Conservation (phyloP, 2,329 filamentous ascomycete genomes). For the Neonectria neomacrospora region DNA sequence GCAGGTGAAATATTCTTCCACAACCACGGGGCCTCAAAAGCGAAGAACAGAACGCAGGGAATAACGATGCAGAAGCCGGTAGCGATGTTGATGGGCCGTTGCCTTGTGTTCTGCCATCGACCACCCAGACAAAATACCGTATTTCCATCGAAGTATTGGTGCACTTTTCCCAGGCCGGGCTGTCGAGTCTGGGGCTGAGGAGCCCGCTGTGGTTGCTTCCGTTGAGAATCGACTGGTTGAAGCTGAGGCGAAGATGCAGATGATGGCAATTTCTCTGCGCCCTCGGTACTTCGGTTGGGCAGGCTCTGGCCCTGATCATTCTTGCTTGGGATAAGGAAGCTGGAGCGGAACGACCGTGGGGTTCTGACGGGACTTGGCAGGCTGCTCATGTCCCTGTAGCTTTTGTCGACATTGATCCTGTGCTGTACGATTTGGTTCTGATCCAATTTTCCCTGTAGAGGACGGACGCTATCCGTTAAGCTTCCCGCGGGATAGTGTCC, state of each 20-base stretch:
- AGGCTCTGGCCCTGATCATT: slow-evolving; percentile 60
- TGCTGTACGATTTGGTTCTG: slow-evolving; percentile 50
- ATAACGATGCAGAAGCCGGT: slow-evolving; percentile 85
- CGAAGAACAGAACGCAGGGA: slow-evolving; percentile 85
- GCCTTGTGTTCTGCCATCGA: slow-evolving; percentile 86
- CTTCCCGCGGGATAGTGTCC: slow-evolving; percentile 69
- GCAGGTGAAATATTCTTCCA: slow-evolving; percentile 90
- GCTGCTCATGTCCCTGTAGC: slow-evolving; percentile 63
- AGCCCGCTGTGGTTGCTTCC: slow-evolving; percentile 32
- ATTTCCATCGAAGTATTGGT: slow-evolving; percentile 94
- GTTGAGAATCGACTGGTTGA: slow-evolving; percentile 56
- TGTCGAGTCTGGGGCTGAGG: slow-evolving; percentile 39
- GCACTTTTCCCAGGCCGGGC: slow-evolving; percentile 71
- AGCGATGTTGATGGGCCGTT: slow-evolving; percentile 87
- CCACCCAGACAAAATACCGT: slow-evolving; percentile 90
- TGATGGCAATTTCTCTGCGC: slow-evolving; percentile 86
- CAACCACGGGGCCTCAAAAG: slow-evolving; percentile 83
- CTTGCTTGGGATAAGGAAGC: slow-evolving; percentile 73
- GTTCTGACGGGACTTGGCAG: slow-evolving; percentile 74
- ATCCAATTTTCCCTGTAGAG: slow-evolving; percentile 67
- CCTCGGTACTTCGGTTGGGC: slow-evolving; percentile 66
- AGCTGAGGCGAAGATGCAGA: slow-evolving; percentile 79
- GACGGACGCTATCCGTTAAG: slow-evolving; percentile 80
- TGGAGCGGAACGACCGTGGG: slow-evolving; percentile 80
- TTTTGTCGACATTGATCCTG: slow-evolving; percentile 69